Evolutionary conservation across 1,139 yeast genomes (phyloP), one percentile per base, ranked within the genome.

Genomic region (Geotrichum cucujoidarum): DNA sequence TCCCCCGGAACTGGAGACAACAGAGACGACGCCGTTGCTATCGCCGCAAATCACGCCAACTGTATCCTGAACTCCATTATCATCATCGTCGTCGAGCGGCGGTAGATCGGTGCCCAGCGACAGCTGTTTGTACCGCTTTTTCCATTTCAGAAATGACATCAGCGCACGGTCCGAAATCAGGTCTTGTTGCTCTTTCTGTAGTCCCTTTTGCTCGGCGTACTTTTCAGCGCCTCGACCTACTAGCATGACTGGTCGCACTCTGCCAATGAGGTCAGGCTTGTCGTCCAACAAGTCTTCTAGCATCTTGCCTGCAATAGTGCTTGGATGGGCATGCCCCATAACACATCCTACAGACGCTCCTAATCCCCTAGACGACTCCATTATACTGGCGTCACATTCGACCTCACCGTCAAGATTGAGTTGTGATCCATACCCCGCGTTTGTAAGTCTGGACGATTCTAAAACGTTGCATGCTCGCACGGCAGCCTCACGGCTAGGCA

Each of bases 371-470:
- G 29, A 29, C 4, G 55, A 54, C 33, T 55, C 53, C 54, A 67
- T 59, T 11, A 70, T 51, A 1, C 64, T 55, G 1, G 78, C 76
- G 59, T 80, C 86, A 55, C 81, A 76, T 51, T 74, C 78, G 0
- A 78, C 79, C 3, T 61, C 50, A 0, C 83, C 83, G 1, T 59
- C 51, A 10, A 64, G 50, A 52, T 75, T 75, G 47, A 78, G 62
- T 16, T 78, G 75, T 1, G 83, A 74, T 1, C 84, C 84, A 45
- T 58, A 63, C 0, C 84, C 86, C 2, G 83, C 76, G 57, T 80
- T 80, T 13, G 83, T 77, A 47, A 73, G 57, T 7, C 65, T 58
- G 2, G 75, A 68, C 25, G 61, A 61, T 55, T 80, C 85, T 14
- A 80, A 59, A 3, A 68, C 43, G 30, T 59, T 58, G 41, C 66